A percentile compares a stretch with the other conserved stretches of the same genome.
Conservation (phyloP, 1,284 basidiomycete species). For the Malassezia restricta region DNA sequence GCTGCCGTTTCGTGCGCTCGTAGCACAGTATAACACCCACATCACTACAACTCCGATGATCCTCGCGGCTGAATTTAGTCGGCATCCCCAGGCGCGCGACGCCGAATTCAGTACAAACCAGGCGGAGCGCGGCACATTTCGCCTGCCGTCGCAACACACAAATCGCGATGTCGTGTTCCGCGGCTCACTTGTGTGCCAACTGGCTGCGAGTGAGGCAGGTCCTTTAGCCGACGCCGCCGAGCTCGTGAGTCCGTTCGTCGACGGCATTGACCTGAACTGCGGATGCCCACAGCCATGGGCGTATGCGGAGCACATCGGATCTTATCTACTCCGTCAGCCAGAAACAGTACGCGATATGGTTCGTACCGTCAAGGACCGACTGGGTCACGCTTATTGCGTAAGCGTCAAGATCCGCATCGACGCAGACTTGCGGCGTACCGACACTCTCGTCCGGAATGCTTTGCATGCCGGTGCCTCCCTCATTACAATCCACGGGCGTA, state of each 20-base stretch:
- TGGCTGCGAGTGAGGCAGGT: conserved; percentile 51
- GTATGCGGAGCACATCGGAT: conserved; percentile 52
- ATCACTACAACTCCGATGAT: conserved; percentile 57
- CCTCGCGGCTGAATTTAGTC: conserved; percentile 52
- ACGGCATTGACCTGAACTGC: conserved; percentile 55
- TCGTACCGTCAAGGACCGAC: conserved; percentile 50
- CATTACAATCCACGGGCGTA: conserved; percentile 54
- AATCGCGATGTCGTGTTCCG: conserved; percentile 33
- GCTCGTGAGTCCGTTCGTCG: conserved; percentile 51
- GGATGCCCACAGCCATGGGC: conserved; percentile 46
- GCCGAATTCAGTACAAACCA: conserved; percentile 52
- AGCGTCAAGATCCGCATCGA: conserved; percentile 56
- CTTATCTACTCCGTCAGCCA: conserved; percentile 53
- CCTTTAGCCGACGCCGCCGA: conserved; percentile 54
- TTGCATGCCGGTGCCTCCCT: conserved; percentile 49
- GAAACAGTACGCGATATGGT: conserved; percentile 54
- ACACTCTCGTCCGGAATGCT: conserved; percentile 51
- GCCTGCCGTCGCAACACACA: neutral
- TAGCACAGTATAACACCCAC: conserved; percentile 53
- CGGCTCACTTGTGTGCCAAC: conserved; percentile 53
- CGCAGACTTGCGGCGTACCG: conserved; percentile 50
- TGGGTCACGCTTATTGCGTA: conserved; percentile 53
- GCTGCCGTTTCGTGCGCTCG: conserved; percentile 53
- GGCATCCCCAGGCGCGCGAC: conserved; percentile 51
- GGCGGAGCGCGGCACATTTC: conserved; percentile 49